A percentile compares a stretch with the other conserved stretches of the same genome.
These are phyloP conservation scores for Fusarium sp. DNA, from an alignment of 2,329 filamentous ascomycete species.

Conservation along the genomic window DNA sequence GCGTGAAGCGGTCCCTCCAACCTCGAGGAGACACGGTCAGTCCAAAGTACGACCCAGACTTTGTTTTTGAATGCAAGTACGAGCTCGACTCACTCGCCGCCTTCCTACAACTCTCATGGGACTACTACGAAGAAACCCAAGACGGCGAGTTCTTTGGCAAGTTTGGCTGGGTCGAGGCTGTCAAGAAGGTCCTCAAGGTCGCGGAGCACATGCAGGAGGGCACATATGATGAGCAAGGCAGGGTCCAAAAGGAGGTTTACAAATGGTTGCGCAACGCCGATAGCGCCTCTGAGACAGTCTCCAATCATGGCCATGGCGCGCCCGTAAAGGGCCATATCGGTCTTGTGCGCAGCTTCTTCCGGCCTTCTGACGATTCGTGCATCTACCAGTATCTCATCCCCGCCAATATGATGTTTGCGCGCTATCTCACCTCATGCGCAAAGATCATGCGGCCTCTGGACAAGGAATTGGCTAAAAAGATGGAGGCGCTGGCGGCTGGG, in stretches of 20 bases:
- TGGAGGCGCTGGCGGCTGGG: constrained; percentile 64
- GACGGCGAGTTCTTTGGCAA: constrained; percentile 80
- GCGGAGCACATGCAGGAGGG: constrained; percentile 76
- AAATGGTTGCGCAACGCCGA: constrained; percentile 80
- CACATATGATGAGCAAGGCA: constrained; percentile 74
- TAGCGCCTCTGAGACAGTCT: constrained; percentile 82
- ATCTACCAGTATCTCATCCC: constrained; percentile 90
- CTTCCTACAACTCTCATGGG: constrained; percentile 82
- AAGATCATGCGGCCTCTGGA: constrained; percentile 58
- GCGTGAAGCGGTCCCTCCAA: constrained; percentile 35
- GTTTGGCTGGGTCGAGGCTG: constrained; percentile 76
- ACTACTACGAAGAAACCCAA: constrained; percentile 80
- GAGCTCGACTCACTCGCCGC: constrained; percentile 91
- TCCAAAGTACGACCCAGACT: constrained; percentile 73
- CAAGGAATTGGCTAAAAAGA: constrained; percentile 64
- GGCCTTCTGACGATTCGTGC: constrained; percentile 89
- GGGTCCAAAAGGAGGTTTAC: constrained; percentile 71
- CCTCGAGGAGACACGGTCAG: constrained; percentile 67
- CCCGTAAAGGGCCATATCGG: constrained; percentile 83
- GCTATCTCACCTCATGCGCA: constrained; percentile 65
- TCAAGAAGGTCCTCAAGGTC: constrained; percentile 75
- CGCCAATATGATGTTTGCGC: constrained; percentile 85
- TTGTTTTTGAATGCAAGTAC: constrained; percentile 96
- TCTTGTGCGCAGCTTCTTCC: constrained; percentile 86
- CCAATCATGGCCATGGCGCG: constrained; percentile 80